Percentiles rank a stretch among this genome's conserved stretches.
Evolutionary conservation across 306 rosid genomes (phyloP).

Genomic region (Pterocarpus macrocarpus): DNA sequence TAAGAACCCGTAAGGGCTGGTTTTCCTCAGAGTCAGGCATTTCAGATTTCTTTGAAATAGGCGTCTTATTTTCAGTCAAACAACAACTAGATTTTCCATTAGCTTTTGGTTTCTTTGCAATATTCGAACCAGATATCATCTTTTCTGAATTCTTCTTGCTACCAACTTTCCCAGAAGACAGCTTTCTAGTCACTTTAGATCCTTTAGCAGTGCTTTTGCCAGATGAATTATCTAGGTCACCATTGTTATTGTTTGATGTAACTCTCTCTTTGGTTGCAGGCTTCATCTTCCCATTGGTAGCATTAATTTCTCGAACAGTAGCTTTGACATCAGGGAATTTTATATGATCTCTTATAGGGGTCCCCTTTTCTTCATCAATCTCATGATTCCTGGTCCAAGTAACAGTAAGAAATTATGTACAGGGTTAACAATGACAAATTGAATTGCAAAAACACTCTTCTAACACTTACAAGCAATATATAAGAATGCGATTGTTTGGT

Average conservation of each 20-base stretch:
- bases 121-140: constrained; percentile 50
- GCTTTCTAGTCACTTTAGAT: constrained; percentile 51
- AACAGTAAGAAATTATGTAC: constrained; percentile 37
- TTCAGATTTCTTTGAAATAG: constrained; percentile 48
- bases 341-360: constrained; percentile 77
- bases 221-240: constrained; percentile 45
- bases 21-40: constrained; percentile 38
- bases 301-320: constrained; percentile 41
- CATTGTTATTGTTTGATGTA: constrained; percentile 48
- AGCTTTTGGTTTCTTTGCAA: constrained; percentile 51
- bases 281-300: constrained; percentile 47
- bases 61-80: constrained; percentile 40
- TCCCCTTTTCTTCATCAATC: constrained; percentile 66
- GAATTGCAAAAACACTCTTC: constrained; percentile 29
- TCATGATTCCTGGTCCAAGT: constrained; percentile 74
- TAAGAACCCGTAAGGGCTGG: constrained; percentile 22
- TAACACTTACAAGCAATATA: constrained; percentile 88
- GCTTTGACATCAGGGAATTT: constrained; percentile 63
- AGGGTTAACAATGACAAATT: constrained; percentile 39
- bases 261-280: constrained; percentile 47
- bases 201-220: constrained; percentile 46
- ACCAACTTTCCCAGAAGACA: constrained; percentile 46
- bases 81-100: constrained; percentile 40
- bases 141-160: constrained; percentile 45
- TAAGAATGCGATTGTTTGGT: constrained; percentile 77